These are phyloP conservation scores for Zoysia pacifica DNA, from an alignment of 176 grass and related monocot genomes.

Conservation along the genomic window DNA sequence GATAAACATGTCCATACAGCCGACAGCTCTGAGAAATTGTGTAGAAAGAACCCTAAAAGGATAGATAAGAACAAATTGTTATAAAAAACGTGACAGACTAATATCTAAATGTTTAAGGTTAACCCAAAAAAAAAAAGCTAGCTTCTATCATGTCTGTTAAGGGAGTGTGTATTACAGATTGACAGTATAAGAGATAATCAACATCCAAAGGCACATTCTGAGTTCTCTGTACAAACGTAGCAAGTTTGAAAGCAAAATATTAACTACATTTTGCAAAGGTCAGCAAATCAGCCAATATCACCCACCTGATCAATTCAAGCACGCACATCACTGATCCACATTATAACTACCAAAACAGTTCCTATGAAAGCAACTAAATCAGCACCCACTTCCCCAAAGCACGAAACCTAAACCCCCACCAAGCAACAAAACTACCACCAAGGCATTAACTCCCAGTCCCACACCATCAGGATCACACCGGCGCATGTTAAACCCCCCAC, in stretches of 20 bases:
- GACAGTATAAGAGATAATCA: background rate
- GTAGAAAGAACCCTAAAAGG: background rate
- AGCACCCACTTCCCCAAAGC: background rate
- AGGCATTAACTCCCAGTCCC: background rate
- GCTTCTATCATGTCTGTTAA: background rate
- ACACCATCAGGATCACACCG: background rate
- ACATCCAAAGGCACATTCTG: background rate
- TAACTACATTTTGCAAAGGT: background rate
- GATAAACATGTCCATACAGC: background rate
- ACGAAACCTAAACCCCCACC: constrained; percentile 14
- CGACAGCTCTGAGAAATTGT: background rate
- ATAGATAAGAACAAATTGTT: background rate
- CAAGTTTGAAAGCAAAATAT: background rate
- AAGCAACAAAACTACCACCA: background rate
- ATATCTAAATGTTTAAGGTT: background rate
- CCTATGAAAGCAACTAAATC: background rate
- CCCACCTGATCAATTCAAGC: background rate
- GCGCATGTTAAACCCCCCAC: background rate
- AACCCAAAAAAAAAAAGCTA: background rate
- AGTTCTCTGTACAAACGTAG: background rate
- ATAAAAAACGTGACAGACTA: background rate
- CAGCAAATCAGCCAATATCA: background rate
- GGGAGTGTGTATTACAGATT: background rate
- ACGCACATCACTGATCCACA: background rate
- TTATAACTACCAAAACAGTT: background rate